A percentile compares a stretch with the other conserved stretches of the same genome.
phyloP scores from a whole-genome alignment of 139 green algal genomes.

The Chlorella sp. region DNA sequence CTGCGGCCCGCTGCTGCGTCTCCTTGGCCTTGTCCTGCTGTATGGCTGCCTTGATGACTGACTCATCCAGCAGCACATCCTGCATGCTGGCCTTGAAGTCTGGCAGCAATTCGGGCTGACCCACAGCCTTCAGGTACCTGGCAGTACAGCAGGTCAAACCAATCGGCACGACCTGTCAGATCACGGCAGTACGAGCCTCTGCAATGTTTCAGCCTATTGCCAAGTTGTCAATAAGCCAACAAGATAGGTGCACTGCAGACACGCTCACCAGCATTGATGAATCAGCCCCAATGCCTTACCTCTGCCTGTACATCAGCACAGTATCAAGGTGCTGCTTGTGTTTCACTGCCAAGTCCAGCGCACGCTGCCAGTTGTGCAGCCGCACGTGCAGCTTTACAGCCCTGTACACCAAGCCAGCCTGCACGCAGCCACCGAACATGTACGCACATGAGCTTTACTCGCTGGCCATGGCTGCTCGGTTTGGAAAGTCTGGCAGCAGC shows the following conservation, averaged over 20 bases:
- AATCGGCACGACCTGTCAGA: too few relatives aligned
- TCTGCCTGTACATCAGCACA: slow-evolving; percentile 50
- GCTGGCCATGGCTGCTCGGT: not conserved
- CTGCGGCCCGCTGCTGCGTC: too few relatives aligned
- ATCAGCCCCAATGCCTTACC: not conserved
- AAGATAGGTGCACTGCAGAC: not conserved
- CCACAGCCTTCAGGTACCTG: slow-evolving; percentile 15
- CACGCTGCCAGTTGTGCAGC: slow-evolving; percentile 54
- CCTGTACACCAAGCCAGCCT: slow-evolving; percentile 61
- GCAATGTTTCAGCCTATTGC: not conserved
- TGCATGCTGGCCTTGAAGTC: slow-evolving; percentile 33
- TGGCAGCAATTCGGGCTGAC: slow-evolving; percentile 22
- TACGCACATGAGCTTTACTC: not conserved
- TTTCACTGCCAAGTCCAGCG: slow-evolving; percentile 60
- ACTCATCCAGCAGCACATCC: slow-evolving; percentile 7
- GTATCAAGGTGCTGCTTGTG: slow-evolving; percentile 70
- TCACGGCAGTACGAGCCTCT: not conserved
- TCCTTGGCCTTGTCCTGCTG: slow-evolving; percentile 49
- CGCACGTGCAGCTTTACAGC: slow-evolving; percentile 73
- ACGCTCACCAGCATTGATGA: not conserved
- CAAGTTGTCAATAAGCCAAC: not conserved
- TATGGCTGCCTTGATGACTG: slow-evolving; percentile 39
- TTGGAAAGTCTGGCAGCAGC: too few relatives aligned
- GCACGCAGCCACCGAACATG: not conserved
- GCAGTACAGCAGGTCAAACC: too few relatives aligned